These are phyloP conservation scores for Wolfiporia cocos DNA, from an alignment of 1,284 basidiomycete species.

Conservation along the genomic window DNA sequence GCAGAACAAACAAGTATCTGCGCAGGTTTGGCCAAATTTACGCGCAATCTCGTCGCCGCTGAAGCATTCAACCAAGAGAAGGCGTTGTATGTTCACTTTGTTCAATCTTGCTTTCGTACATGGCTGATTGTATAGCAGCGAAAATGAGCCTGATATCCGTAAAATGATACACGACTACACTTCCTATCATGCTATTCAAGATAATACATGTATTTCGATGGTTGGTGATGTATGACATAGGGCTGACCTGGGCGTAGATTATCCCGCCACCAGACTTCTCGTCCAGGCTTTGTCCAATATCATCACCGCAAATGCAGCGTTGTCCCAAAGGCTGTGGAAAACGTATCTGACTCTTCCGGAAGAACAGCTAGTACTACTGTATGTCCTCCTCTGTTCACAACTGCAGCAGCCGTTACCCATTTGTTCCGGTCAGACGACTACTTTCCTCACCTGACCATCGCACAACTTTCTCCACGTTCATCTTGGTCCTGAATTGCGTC, in stretches of 20 bases:
- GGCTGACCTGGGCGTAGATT: too few relatives aligned
- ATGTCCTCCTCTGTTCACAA: too few relatives aligned
- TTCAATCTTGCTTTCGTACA: neutral
- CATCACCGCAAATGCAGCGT: constrained; percentile 57
- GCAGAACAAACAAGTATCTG: constrained; percentile 32
- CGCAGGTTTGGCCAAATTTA: constrained; percentile 59
- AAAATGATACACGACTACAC: constrained; percentile 60
- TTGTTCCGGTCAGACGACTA: constrained; percentile 72
- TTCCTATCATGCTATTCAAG: constrained; percentile 56
- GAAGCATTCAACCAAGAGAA: constrained; percentile 56
- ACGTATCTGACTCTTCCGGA: constrained; percentile 61
- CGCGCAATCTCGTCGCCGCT: constrained; percentile 70
- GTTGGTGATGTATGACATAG: too few relatives aligned
- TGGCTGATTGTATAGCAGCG: constrained; percentile 30
- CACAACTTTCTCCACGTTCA: constrained; percentile 56
- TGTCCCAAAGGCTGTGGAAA: constrained; percentile 54
- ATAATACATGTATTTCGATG: constrained; percentile 41
- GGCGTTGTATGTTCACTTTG: constrained; percentile 42
- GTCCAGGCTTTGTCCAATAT: constrained; percentile 71
- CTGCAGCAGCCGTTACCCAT: too few relatives aligned
- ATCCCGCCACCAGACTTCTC: constrained; percentile 50
- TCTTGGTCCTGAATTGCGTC: constrained; percentile 71
- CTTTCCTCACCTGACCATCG: constrained; percentile 61
- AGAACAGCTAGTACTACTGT: constrained; percentile 74
- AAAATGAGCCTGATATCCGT: constrained; percentile 57